These are phyloP conservation scores for Arthroderma sp. DNA, from an alignment of 2,329 filamentous ascomycete genomes.

Conservation along the genomic window DNA sequence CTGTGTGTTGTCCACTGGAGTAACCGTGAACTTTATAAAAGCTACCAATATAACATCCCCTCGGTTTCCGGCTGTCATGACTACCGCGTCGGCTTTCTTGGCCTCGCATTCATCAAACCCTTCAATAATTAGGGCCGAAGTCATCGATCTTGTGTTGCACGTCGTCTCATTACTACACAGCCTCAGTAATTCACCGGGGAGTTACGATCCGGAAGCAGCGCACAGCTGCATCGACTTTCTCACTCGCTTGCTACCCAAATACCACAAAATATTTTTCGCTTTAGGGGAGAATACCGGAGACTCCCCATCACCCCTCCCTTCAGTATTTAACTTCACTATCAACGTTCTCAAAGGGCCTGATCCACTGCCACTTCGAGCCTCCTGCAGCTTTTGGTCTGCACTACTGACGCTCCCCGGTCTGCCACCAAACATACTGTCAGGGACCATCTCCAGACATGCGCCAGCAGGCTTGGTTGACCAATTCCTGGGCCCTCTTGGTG, in stretches of 20 bases:
- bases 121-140: constrained; percentile 21
- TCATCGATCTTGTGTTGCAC: constrained; percentile 25
- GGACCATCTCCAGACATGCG: constrained; percentile 8
- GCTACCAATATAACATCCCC: constrained; percentile 20
- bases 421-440: constrained; percentile 6
- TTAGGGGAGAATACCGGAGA: constrained; percentile 14
- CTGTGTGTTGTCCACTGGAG: constrained; percentile 30
- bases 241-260: constrained; percentile 29
- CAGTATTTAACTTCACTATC: constrained; percentile 30
- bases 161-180: constrained; percentile 26
- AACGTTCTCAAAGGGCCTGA: constrained; percentile 28
- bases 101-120: constrained; percentile 28
- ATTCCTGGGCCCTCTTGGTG: constrained; percentile 25
- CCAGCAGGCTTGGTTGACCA: constrained; percentile 21
- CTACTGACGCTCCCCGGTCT: constrained; percentile 23
- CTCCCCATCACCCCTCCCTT: constrained; percentile 19
- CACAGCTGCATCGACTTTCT: constrained; percentile 35
- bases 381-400: constrained; percentile 31
- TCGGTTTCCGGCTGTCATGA: constrained; percentile 25
- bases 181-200: constrained; percentile 22
- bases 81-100: constrained; percentile 33
- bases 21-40: constrained; percentile 31
- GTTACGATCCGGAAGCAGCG: constrained; percentile 30
- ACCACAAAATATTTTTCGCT: constrained; percentile 25
- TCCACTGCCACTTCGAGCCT: constrained; percentile 34